A percentile compares a stretch with the other conserved stretches of the same genome.
Conservation (phyloP, 495 filamentous ascomycete species). For the Aspergillus mulundensis region DNA sequence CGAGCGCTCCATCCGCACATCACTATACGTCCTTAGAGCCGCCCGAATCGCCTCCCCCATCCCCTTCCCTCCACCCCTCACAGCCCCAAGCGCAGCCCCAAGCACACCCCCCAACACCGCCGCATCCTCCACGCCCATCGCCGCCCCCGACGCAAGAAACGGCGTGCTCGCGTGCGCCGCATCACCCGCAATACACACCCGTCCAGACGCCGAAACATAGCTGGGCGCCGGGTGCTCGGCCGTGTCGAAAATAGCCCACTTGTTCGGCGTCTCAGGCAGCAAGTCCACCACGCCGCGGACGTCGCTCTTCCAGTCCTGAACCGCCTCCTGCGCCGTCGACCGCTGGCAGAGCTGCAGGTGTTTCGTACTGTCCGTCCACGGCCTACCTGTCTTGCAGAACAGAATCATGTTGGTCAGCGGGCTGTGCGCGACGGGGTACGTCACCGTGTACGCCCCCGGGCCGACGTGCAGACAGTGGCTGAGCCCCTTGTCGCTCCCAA, state of each 20-base stretch:
- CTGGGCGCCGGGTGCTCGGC: not conserved
- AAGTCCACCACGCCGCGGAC: not conserved
- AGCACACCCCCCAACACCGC: not conserved
- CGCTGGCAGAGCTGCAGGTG: not conserved
- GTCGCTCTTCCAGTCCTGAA: not conserved
- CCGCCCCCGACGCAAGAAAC: not conserved
- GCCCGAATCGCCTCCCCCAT: not conserved
- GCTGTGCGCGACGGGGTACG: slow-evolving; percentile 31
- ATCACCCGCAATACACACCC: not conserved
- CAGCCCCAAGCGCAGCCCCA: not conserved
- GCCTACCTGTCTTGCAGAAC: slow-evolving; percentile 29
- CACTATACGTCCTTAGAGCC: not conserved
- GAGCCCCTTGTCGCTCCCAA: slow-evolving; percentile 8
- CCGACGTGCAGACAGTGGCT: slow-evolving; percentile 34
- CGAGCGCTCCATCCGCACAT: not conserved
- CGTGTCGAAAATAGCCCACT: slow-evolving; percentile 4
- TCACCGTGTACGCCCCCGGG: slow-evolving; percentile 35
- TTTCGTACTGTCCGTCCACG: slow-evolving; percentile 29
- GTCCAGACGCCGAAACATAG: not conserved
- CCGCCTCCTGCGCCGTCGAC: not conserved
- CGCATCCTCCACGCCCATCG: slow-evolving; percentile 4
- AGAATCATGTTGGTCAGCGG: slow-evolving; percentile 42
- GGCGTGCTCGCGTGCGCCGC: slow-evolving; percentile 1
- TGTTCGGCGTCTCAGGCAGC: not conserved
- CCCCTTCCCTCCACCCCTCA: no score